Conservation (phyloP, 331 rosid genomes). For the Pyrus hybrid region DNA sequence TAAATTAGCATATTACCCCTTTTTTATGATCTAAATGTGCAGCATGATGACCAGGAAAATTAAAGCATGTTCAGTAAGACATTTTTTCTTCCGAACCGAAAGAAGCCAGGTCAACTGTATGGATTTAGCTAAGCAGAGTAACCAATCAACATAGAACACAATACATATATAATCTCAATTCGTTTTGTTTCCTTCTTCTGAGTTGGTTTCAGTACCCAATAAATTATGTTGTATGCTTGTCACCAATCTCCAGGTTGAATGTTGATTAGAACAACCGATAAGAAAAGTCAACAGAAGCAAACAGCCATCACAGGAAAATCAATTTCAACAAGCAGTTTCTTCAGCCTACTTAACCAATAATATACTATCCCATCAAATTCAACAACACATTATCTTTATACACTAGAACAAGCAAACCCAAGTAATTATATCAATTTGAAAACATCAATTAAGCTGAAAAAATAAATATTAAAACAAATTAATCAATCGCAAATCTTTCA, state of each 20-base stretch:
- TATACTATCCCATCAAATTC: not conserved
- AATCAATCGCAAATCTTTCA: conserved; percentile 1
- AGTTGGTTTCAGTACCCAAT: conserved; percentile 1
- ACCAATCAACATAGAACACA: not conserved
- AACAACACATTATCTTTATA: not conserved
- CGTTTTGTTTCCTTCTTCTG: not conserved
- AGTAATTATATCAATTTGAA: not conserved
- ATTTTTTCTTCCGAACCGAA: not conserved
- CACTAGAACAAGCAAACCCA: not conserved
- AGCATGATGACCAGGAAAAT: not conserved
- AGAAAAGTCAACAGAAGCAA: conserved; percentile 18
- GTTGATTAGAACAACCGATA: not conserved
- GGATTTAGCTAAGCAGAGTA: not conserved
- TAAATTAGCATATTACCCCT: not conserved
- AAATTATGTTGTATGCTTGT: not conserved
- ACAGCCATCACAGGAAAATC: not conserved
- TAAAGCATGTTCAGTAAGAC: not conserved
- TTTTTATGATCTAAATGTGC: not conserved
- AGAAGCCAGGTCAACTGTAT: not conserved
- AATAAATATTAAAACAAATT: not conserved
- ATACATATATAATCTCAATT: not conserved
- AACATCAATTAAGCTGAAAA: not conserved
- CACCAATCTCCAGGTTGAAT: not conserved
- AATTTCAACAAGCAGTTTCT: not conserved
- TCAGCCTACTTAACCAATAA: not conserved